Evolutionary conservation across 192 early-diverging fungal genomes (phyloP), one percentile per base, ranked within the genome.

Genomic region (Coemansia sp.): DNA sequence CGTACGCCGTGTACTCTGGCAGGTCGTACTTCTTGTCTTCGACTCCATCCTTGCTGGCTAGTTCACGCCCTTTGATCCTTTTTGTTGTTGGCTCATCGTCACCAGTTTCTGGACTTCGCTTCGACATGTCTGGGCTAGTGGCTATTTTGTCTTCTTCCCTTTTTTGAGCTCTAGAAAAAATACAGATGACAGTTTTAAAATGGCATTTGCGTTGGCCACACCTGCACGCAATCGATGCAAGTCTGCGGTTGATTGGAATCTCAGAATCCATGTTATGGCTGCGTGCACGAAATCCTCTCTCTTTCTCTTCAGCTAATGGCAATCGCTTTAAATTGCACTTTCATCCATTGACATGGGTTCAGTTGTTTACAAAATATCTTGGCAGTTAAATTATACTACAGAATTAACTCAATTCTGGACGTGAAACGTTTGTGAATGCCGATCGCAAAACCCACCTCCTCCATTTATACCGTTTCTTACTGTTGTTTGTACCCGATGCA

Each of bases 1-100:
- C 30, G 41, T 68, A 77, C 30, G 65, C 45, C 2, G 67, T 65
- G 17, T 44, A 14, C 0, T 28, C 56, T 1, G 75, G 75, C 42
- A 77, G 48, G 22, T 57, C 54, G 20, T 65, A 64, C 23, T 23
- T 13, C 8, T 8, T 59, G 30, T 2, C 23, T 6, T 19, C n/a
- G n/a, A n/a, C n/a, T n/a, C n/a, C n/a, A n/a, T n/a, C n/a, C n/a
- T n/a, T 28, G 36, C 6, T 50, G 33, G 13, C 48, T 48, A 57
- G 22, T 4, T 27, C 13, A 23, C 56, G 55, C 5, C n/a, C 17
- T 27, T 55, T 37, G 4, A 30, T 15, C 23, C 44, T 37, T 23
- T 72, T 72, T 11, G 19, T 36, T 7, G 54, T 15, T 23, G n/a
- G 29, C 33, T 28, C 2, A 3, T 30, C 30, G 9, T 54, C 30